Evolutionary conservation across 2,329 filamentous ascomycete genomes (phyloP), one percentile per base, ranked within the genome.

Genomic region (Fusarium circinatum): DNA sequence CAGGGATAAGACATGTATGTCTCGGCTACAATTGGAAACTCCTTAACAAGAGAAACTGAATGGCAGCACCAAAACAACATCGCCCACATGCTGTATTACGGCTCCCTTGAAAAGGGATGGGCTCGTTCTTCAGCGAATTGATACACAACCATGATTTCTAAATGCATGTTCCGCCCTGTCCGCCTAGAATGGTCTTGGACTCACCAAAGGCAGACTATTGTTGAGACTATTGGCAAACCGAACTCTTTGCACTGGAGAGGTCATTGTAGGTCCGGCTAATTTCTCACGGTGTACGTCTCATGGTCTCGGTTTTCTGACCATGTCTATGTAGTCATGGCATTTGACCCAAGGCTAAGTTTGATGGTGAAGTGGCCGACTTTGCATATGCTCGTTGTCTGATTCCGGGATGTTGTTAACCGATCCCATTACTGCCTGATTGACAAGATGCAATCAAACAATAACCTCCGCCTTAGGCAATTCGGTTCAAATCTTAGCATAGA

Each of bases 151-250:
- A 47, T 51, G 26, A 64, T 41, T 24, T 57, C 30, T 13, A 58
- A 58, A 42, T 71, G 62, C 36, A 58, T 36, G 54, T 63, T 47
- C n/a, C 41, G 70, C 54, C 54, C 18, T 38, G 34, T 47, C 34
- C 41, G 60, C 60, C 55, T 20, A 45, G 34, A 32, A 60, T 32
- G n/a, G 30, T 22, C 38, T 36, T 44, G 24, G 26, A 20, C 34
- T 28, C 41, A 24, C 28, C n/a, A 41, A 48, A 20, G 12, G 3
- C 34, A 38, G 39, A 44, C 58, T 65, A 61, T 64, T 55, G 42
- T 39, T 17, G 22, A 44, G 22, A 47, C 58, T 47, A 61, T 51
- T 61, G 15, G 15, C 34, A 26, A 62, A 10, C 36, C 26, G 28
- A 41, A 36, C 56, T 22, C 15, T 42, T 42, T n/a, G 28, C 26